These are phyloP conservation scores for Willaertia magna DNA, from an alignment of 208 protist genomes.

Conservation along the genomic window DNA sequence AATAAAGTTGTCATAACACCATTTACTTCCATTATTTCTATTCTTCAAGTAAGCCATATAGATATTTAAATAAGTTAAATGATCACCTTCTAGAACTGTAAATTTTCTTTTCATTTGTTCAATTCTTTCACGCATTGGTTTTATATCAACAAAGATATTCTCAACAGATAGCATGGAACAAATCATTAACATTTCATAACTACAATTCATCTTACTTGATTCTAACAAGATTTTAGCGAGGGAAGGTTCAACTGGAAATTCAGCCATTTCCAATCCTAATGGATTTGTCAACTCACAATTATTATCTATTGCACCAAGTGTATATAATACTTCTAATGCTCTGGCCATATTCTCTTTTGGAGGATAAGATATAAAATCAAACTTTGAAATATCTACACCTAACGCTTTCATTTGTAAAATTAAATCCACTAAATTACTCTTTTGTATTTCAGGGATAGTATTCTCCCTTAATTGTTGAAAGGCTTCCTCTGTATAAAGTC, in stretches of 20 bases:
- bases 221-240: conserved; percentile 87
- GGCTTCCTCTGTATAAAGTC: conserved; percentile 51
- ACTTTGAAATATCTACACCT: conserved; percentile 66
- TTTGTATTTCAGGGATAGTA: conserved; percentile 64
- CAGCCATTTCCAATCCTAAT: conserved; percentile 69
- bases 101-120: conserved; percentile 74
- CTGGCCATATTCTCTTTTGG: conserved; percentile 58
- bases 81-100: conserved; percentile 83
- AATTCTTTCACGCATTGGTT: not conserved
- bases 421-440: conserved; percentile 52
- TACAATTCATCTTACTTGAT: conserved; percentile 73
- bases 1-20: not conserved
- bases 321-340: conserved; percentile 81
- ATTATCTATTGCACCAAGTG: conserved; percentile 84
- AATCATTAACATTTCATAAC: conserved; percentile 77
- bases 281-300: conserved; percentile 84
- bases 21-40: not conserved
- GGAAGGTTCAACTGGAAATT: conserved; percentile 93
- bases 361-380: conserved; percentile 91
- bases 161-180: conserved; percentile 85
- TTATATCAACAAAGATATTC: not conserved
- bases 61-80: conserved; percentile 59
- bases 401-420: conserved; percentile 63
- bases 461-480: conserved; percentile 58
- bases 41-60: conserved; percentile 41